Evolutionary conservation across 352 stramenopile species (phyloP), one percentile per base, ranked within the genome.

Genomic region (Phytopythium chamaehyphon): DNA sequence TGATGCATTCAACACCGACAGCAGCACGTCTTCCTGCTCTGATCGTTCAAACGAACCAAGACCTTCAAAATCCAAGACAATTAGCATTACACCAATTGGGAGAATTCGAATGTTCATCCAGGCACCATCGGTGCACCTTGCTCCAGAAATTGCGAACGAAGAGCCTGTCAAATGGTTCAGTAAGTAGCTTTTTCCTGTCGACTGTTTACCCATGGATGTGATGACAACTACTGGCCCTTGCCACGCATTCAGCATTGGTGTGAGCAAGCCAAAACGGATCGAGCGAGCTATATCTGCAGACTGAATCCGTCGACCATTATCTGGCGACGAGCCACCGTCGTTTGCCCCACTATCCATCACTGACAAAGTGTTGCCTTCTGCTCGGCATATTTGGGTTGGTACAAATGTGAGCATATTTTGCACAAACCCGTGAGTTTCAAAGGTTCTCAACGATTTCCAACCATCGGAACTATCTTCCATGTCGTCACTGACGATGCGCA

Each of bases 41-140:
- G 67, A 81, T 6, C 74, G 61, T 46, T 92, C 76, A 51, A 89
- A 88, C 5, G 78, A 92, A 0, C 78, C 78, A 2, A 88, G 54
- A 4, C 81, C 81, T 70, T 90, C 78, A 50, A 90, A 90, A 43
- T 92, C 76, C 15, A 92, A 51, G 4, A 92, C 69, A 5, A 90
- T 63, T 10, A 92, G 55, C 11, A 92, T 43, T 9, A 84, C 57
- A 23, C 28, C 28, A 9, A 86, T 21, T 18, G 64, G 57, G 8
- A 72, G 4, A 31, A 76, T 48, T 6, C 60, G 55, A 1, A 76
- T 14, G 18, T 51, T 66, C 67, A 76, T 73, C 63, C 63, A 76
- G 6, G 63, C 67, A 12, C 60, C 67, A 33, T 76, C 63, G 0
- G 67, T 76, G 37, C 67, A 73, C 7, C 64, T 56, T 0, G 63